These are phyloP conservation scores for Sarcodon aspratus DNA, from an alignment of 768 basidiomycete genomes.

Conservation along the genomic window DNA sequence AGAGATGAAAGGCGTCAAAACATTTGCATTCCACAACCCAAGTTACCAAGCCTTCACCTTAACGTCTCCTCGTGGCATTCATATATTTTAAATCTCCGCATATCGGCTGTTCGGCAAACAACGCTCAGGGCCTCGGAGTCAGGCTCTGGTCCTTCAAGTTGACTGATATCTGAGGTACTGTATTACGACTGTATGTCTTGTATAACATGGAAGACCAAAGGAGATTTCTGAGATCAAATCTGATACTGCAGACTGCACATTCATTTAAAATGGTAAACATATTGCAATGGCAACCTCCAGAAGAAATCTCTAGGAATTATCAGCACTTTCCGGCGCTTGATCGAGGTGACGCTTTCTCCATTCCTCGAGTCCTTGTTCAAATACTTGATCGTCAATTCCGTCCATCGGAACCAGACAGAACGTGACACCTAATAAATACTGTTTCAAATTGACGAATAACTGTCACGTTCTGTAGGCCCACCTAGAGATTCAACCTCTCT, in stretches of 20 bases:
- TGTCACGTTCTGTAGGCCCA: conserved; percentile 3
- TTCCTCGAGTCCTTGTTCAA: conserved; percentile 56
- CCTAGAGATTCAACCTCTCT: conserved; percentile 30
- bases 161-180: no score
- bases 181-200: no score
- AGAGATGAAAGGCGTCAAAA: no score
- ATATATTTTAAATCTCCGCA: no score
- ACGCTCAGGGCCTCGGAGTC: no score
- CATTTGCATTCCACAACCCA: no score
- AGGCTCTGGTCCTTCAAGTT: no score
- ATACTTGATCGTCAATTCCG: conserved; percentile 49
- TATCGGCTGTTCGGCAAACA: no score
- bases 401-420: conserved; percentile 61
- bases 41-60: no score
- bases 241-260: background rate
- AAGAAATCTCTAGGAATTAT: background rate
- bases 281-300: background rate
- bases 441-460: background rate
- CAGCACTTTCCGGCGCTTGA: background rate
- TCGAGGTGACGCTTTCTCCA: conserved; percentile 49
- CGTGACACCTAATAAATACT: conserved; percentile 51
- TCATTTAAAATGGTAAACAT: background rate
- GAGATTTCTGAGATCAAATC: background rate
- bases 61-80: no score
- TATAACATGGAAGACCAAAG: background rate